phyloP scores from a whole-genome alignment of 2,329 filamentous ascomycete species.

The Aurifilum marmelostoma region DNA sequence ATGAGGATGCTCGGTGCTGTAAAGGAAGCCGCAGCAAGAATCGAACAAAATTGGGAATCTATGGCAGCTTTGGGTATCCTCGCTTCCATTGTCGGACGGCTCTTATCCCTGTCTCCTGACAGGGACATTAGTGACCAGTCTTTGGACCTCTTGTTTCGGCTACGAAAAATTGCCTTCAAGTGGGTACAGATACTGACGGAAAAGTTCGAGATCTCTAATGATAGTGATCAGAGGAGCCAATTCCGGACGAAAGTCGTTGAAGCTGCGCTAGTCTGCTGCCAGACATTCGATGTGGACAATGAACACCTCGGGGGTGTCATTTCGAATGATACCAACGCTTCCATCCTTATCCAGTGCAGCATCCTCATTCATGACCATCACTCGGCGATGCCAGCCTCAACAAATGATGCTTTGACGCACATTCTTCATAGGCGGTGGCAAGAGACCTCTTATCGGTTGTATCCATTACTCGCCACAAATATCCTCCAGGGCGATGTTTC shows the following conservation, averaged over 20 bases:
- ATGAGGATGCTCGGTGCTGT: constrained; percentile 40
- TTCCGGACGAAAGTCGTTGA: constrained; percentile 42
- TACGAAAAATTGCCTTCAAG: constrained; percentile 39
- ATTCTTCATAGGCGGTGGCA: constrained; percentile 36
- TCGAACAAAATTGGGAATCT: constrained; percentile 57
- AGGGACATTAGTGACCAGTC: constrained; percentile 33
- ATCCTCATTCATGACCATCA: constrained; percentile 21
- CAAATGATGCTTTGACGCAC: constrained; percentile 17
- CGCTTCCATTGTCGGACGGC: constrained; percentile 44
- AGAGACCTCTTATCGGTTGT: constrained; percentile 31
- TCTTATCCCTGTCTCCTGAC: constrained; percentile 45
- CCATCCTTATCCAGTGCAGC: constrained; percentile 37
- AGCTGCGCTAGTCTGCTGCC: constrained; percentile 45
- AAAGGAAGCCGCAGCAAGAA: constrained; percentile 35
- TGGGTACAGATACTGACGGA: constrained; percentile 45
- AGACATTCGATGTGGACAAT: constrained; percentile 50
- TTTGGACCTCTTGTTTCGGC: constrained; percentile 39
- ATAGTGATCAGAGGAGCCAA: constrained; percentile 36
- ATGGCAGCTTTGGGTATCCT: constrained; percentile 45
- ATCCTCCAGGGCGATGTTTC: constrained; percentile 6
- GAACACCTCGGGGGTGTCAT: constrained; percentile 38
- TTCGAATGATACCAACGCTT: constrained; percentile 32
- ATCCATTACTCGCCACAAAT: constrained; percentile 28
- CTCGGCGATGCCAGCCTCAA: background rate
- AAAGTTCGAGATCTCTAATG: constrained; percentile 32